Evolutionary conservation across 2,329 filamentous ascomycete genomes (phyloP).

Genomic region (Pseudodiploospora longispora): DNA sequence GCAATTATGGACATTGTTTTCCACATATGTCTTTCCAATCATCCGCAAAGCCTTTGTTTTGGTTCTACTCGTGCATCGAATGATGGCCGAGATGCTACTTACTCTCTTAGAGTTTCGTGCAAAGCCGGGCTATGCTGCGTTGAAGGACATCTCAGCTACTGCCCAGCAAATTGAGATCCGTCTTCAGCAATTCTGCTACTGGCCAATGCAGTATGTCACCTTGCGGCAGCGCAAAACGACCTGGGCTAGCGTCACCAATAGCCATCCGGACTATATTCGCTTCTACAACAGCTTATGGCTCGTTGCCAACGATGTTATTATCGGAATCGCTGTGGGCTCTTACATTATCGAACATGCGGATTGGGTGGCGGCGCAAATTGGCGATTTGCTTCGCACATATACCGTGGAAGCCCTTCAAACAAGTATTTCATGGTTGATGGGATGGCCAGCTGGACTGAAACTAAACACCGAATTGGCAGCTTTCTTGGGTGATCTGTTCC

Average conservation of each 20-base stretch:
- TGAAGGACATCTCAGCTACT: conserved; percentile 94
- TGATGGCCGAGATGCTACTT: conserved; percentile 72
- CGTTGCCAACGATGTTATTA: conserved; percentile 96
- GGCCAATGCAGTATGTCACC: conserved; percentile 93
- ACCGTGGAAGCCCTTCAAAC: conserved; percentile 80
- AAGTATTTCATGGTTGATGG: conserved; percentile 93
- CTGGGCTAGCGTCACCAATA: conserved; percentile 93
- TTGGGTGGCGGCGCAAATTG: conserved; percentile 75
- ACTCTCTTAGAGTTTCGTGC: conserved; percentile 76
- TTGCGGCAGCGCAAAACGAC: conserved; percentile 81
- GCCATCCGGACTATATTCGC: conserved; percentile 93
- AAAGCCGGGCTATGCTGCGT: conserved; percentile 67
- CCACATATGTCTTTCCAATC: conserved; percentile 70
- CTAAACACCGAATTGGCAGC: conserved; percentile 86
- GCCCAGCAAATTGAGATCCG: conserved; percentile 97
- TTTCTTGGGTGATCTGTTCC: conserved; percentile 91
- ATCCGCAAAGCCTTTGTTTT: conserved; percentile 67
- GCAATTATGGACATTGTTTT: conserved; percentile 62
- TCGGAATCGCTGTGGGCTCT: conserved; percentile 89
- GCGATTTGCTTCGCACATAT: conserved; percentile 66
- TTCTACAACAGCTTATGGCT: conserved; percentile 99
- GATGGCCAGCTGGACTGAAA: conserved; percentile 89
- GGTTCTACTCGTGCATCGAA: conserved; percentile 68
- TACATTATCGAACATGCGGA: conserved; percentile 94
- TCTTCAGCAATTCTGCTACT: conserved; percentile 96